phyloP scores from a whole-genome alignment of 371 early-diverging fungal genomes.

The Funneliformis caledonium region DNA sequence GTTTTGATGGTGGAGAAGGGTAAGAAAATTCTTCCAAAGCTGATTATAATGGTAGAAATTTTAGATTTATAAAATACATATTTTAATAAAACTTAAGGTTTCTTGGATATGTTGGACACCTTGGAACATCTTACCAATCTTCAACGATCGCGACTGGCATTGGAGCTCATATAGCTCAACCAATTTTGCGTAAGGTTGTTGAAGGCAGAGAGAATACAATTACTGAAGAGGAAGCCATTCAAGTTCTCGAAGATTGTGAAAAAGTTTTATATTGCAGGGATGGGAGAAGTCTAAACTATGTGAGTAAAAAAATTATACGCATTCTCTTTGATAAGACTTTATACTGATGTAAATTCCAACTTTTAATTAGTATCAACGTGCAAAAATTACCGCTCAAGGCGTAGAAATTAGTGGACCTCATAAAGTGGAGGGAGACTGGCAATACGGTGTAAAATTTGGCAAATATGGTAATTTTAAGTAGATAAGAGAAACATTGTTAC shows the following conservation, averaged over 20 bases:
- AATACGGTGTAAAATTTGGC: constrained; percentile 57
- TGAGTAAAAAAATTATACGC: constrained; percentile 44
- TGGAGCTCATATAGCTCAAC: constrained; percentile 95
- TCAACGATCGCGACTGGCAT: constrained; percentile 97
- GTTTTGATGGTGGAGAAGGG: constrained; percentile 76
- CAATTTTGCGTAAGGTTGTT: constrained; percentile 91
- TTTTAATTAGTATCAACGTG: constrained; percentile 80
- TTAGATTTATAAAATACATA: background rate
- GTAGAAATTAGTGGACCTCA: constrained; percentile 88
- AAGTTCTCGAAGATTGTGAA: constrained; percentile 91
- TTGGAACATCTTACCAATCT: constrained; percentile 95
- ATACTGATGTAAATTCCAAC: background rate
- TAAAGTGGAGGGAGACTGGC: constrained; percentile 91
- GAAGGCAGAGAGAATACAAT: constrained; percentile 86
- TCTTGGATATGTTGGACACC: constrained; percentile 94
- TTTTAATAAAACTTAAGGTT: constrained; percentile 59
- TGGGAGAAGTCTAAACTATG: constrained; percentile 94
- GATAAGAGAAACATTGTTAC: background rate
- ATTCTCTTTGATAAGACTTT: constrained; percentile 1
- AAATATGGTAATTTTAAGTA: background rate
- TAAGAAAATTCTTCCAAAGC: constrained; percentile 43
- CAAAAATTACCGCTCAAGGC: constrained; percentile 85
- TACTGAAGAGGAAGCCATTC: constrained; percentile 91
- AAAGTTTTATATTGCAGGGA: constrained; percentile 97
- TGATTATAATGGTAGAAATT: background rate